Conservation (phyloP, 306 rosid genomes). For the Alnus glutinosa region DNA sequence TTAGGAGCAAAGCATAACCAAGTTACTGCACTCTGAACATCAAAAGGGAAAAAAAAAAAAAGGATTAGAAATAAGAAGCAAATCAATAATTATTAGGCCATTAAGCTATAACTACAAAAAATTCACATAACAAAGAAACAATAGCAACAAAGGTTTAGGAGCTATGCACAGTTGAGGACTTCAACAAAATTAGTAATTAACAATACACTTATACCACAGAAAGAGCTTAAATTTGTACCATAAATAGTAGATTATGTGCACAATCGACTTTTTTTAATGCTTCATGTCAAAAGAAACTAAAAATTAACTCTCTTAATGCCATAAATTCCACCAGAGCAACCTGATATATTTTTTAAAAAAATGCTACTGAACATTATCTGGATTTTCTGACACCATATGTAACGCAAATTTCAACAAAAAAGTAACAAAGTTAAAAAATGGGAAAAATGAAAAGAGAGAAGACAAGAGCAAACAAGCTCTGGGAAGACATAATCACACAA, state of each 20-base stretch:
- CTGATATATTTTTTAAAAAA: background rate
- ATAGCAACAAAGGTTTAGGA: background rate
- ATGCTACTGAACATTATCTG: background rate
- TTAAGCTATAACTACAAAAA: background rate
- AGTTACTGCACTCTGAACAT: slow-evolving; percentile 90
- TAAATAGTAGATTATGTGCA: background rate
- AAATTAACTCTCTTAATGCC: background rate
- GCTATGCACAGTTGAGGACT: background rate
- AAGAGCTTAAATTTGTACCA: background rate
- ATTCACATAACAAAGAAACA: background rate
- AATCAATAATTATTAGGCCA: background rate
- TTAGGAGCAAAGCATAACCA: slow-evolving; percentile 92
- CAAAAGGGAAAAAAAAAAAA: slow-evolving; percentile 12
- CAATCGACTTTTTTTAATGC: background rate
- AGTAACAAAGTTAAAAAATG: background rate
- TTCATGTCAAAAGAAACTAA: background rate
- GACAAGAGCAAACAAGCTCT: background rate
- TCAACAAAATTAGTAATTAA: background rate
- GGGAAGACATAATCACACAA: background rate
- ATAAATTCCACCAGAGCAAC: background rate
- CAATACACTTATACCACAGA: background rate
- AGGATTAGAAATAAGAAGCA: slow-evolving; percentile 1
- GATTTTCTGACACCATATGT: background rate
- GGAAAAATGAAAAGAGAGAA: background rate
- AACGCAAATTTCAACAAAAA: background rate